Base-by-base conservation (phyloP, 306 rosid genomes). In the Lupinus albus region DNA sequence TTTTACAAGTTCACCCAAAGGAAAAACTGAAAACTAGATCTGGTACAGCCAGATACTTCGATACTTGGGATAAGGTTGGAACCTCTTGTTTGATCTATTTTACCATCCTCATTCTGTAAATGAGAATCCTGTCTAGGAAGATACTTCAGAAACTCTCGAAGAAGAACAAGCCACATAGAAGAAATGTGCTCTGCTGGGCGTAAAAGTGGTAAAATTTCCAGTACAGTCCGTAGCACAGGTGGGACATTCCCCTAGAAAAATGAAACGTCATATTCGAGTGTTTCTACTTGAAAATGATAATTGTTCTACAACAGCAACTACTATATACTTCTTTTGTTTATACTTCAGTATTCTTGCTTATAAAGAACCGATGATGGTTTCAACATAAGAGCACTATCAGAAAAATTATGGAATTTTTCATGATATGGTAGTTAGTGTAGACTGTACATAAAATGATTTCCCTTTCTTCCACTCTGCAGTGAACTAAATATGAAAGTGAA, bases 101-200 rank as follows among this genome's bases (percentile, higher is more conserved):
- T 87, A 73, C 84, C 80, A 66, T 84, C 89, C 83, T 80, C 93
- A 73, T 46, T 77, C 70, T 56, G 85, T 70, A 79, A 71, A 61
- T 77, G 77, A 74, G 88, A 76, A 72, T 79, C 79, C 52, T 83
- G 84, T 78, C 85, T 83, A 53, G 98, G 98, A 74, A 93, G 88
- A 86, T 88, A 93, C 76, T 80, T 86, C 79, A 85, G 75, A 78
- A 88, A 75, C 63, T 83, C 87, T 47, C 86, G 88, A 69, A 93
- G 82, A 76, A 93, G 87, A 84, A 83, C 79, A 59, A 86, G 86
- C 98, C 98, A 93, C 96, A 84, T 86, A 18, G 98, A 84, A 79
- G 96, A 77, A 75, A 83, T 80, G 65, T 73, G 71, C 79, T 88
- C 81, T 32, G 88, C 67, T 59, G 98, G 98, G 52, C 89, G 69